phyloP scores from a whole-genome alignment of 495 filamentous ascomycete genomes.

The Astrothelium subdiscretum region DNA sequence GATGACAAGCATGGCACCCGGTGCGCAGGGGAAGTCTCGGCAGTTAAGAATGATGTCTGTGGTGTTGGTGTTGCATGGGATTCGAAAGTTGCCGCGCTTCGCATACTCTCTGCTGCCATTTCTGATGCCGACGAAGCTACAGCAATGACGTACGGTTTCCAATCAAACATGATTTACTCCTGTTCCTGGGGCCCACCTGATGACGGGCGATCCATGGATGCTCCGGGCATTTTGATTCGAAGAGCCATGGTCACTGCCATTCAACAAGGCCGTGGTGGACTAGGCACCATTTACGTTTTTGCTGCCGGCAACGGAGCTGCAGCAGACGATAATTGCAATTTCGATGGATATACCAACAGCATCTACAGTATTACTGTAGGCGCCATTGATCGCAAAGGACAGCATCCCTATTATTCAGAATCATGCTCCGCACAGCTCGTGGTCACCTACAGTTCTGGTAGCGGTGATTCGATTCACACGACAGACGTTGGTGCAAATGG shows the following conservation, averaged over 20 bases:
- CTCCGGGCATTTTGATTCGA: constrained; percentile 76
- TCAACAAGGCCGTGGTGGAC: constrained; percentile 70
- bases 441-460: constrained; percentile 91
- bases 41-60: constrained; percentile 84
- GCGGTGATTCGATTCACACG: constrained; percentile 80
- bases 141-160: constrained; percentile 82
- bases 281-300: constrained; percentile 93
- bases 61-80: constrained; percentile 92
- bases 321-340: constrained; percentile 94
- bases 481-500: constrained; percentile 70
- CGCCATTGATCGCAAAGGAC: constrained; percentile 74
- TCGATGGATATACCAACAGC: constrained; percentile 97
- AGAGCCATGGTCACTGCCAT: constrained; percentile 85
- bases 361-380: constrained; percentile 98
- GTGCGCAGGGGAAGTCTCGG: constrained; percentile 88
- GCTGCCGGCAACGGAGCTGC: constrained; percentile 88
- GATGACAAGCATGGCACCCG: constrained; percentile 89
- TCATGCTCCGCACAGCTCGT: constrained; percentile 90
- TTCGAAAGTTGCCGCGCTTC: constrained; percentile 76
- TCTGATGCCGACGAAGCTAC: constrained; percentile 84
- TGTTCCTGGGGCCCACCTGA: constrained; percentile 97
- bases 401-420: constrained; percentile 88
- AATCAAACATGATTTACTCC: constrained; percentile 93
- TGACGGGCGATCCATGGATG: constrained; percentile 87
- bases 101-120: constrained; percentile 84